phyloP scores from a whole-genome alignment of 2,329 filamentous ascomycete genomes.

The Ophiocordyceps australis region DNA sequence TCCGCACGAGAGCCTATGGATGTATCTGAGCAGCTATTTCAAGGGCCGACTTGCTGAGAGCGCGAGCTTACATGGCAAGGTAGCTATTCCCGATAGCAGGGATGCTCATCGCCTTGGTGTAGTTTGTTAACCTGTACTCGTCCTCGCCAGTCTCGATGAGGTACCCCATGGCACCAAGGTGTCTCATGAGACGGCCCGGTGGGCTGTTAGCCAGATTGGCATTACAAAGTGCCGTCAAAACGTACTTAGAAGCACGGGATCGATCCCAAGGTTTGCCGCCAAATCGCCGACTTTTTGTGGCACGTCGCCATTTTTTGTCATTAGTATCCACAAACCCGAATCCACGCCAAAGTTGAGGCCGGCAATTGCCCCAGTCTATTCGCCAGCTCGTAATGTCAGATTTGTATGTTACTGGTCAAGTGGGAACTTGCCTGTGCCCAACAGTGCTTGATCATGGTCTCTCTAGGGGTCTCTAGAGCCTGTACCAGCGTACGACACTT shows the following conservation, averaged over 20 bases:
- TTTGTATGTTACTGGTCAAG: too few relatives aligned
- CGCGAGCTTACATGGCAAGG: slow-evolving; percentile 8
- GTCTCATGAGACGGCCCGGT: slow-evolving; percentile 14
- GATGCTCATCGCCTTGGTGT: slow-evolving; percentile 14
- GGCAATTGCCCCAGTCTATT: slow-evolving; percentile 7
- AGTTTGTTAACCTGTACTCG: slow-evolving; percentile 18
- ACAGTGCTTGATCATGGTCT: slow-evolving; percentile 25
- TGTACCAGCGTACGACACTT: slow-evolving; percentile 14
- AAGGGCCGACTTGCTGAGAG: background rate
- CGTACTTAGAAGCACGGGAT: slow-evolving; percentile 10
- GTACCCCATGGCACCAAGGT: slow-evolving; percentile 20
- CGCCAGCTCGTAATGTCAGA: background rate
- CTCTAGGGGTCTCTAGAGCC: slow-evolving; percentile 24
- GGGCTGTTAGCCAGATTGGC: background rate
- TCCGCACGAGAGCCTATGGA: slow-evolving; percentile 1
- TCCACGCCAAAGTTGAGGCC: slow-evolving; percentile 14
- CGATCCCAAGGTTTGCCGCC: slow-evolving; percentile 9
- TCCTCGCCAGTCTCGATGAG: slow-evolving; percentile 15
- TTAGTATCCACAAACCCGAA: slow-evolving; percentile 15
- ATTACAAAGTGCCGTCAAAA: background rate
- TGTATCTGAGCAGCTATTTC: background rate
- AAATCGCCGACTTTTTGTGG: slow-evolving; percentile 13
- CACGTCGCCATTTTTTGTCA: slow-evolving; percentile 11
- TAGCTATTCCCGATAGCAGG: slow-evolving; percentile 16
- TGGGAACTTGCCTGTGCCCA: slow-evolving; percentile 21